Percentiles rank a stretch among this genome's conserved stretches.
Evolutionary conservation across 495 filamentous ascomycete species (phyloP).

Genomic region (Geopyxis carbonaria): DNA sequence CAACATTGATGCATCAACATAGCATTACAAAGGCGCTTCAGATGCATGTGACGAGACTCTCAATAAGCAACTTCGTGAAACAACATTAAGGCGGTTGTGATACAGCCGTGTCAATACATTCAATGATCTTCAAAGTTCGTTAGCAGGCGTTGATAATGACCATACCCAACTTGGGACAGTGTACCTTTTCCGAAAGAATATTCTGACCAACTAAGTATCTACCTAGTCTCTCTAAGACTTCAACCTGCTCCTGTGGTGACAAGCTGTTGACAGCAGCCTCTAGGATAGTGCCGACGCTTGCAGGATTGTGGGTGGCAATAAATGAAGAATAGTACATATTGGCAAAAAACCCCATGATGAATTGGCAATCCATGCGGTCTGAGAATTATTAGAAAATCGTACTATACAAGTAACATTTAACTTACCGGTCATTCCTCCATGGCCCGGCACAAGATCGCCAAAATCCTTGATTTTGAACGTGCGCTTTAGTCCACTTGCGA

Average conservation of each 20-base stretch:
- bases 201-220: slow-evolving; percentile 83
- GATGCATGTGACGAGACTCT: too few relatives aligned
- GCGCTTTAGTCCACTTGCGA: slow-evolving; percentile 91
- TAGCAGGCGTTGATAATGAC: too few relatives aligned
- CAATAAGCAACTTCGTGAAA: too few relatives aligned
- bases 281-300: slow-evolving; percentile 66
- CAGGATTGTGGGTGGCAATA: slow-evolving; percentile 61
- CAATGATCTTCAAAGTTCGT: too few relatives aligned
- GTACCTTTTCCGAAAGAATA: slow-evolving; percentile 43
- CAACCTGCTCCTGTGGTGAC: slow-evolving; percentile 66
- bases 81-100: too few relatives aligned
- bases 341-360: slow-evolving; percentile 98
- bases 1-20: too few relatives aligned
- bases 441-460: slow-evolving; percentile 91
- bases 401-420: neutral
- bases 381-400: neutral
- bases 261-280: slow-evolving; percentile 77
- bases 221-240: slow-evolving; percentile 64
- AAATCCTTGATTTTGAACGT: slow-evolving; percentile 99
- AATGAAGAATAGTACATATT: slow-evolving; percentile 98
- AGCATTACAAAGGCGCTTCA: too few relatives aligned
- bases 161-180: too few relatives aligned
- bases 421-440: slow-evolving; percentile 73
- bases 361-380: slow-evolving; percentile 98
- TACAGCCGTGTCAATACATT: too few relatives aligned